These are phyloP conservation scores for Gorgonomyces haynaldii DNA, from an alignment of 192 early-diverging fungal genomes.

Conservation along the genomic window DNA sequence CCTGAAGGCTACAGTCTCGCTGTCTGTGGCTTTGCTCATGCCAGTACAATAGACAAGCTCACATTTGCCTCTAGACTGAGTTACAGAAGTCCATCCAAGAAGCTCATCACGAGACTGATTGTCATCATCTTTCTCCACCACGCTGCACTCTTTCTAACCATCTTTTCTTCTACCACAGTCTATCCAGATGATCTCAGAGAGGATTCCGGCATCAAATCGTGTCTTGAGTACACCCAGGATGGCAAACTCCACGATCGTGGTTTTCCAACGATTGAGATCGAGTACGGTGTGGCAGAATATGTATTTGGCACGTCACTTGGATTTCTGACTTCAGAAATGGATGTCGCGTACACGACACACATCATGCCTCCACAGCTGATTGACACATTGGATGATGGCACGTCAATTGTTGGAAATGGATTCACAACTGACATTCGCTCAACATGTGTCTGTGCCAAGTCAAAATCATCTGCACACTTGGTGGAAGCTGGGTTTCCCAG, in stretches of 20 bases:
- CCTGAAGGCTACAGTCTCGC: conserved; percentile 4
- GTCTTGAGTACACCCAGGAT: conserved; percentile 4
- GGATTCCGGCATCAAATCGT: neutral
- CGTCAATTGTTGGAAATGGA: conserved; percentile 1
- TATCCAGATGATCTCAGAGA: neutral
- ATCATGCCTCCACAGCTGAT: conserved; percentile 4
- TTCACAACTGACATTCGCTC: neutral
- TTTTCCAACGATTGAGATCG: neutral
- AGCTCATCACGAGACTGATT: neutral
- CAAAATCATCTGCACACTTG: neutral
- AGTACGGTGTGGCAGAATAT: neutral
- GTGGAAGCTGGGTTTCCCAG: neutral
- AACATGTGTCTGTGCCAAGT: neutral
- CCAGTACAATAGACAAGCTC: neutral
- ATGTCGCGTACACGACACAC: neutral
- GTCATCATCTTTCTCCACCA: neutral
- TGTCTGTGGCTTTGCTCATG: conserved; percentile 1
- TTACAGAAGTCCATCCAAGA: neutral
- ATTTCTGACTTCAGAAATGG: neutral
- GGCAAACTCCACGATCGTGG: neutral
- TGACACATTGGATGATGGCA: neutral
- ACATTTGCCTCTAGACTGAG: neutral
- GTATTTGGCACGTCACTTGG: neutral
- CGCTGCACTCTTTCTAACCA: neutral
- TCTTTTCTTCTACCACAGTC: neutral